These are phyloP conservation scores for Pleoardoris graminearum DNA, from an alignment of 2,329 filamentous ascomycete species.

Conservation along the genomic window DNA sequence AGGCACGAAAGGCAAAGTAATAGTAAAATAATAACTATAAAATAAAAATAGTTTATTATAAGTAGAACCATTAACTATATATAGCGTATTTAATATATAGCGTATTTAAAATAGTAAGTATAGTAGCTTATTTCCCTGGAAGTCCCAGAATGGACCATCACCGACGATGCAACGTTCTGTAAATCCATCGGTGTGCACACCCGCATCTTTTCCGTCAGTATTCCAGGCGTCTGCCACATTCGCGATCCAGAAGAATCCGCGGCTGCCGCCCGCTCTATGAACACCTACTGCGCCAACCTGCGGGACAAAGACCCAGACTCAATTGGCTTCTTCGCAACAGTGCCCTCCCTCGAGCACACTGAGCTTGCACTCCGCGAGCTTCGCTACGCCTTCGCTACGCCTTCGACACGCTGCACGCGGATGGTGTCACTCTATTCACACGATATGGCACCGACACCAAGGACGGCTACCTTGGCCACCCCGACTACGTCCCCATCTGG, in stretches of 20 bases:
- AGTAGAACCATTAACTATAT: too few species aligned
- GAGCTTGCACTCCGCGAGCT: neutral
- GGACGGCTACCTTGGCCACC: constrained; percentile 1
- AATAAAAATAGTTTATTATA: too few species aligned
- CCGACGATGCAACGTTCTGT: neutral
- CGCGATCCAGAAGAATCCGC: neutral
- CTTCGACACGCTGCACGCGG: neutral
- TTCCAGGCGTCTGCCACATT: neutral
- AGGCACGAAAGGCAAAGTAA: neutral
- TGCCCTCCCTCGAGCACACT: neutral
- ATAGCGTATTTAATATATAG: too few species aligned
- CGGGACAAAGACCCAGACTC: neutral
- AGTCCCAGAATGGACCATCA: neutral
- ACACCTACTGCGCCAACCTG: neutral
- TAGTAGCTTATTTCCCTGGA: too few species aligned
- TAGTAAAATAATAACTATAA: too few species aligned
- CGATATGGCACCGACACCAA: constrained; percentile 1
- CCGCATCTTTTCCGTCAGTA: neutral
- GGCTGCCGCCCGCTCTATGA: neutral
- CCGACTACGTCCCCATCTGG: neutral
- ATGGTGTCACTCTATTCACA: neutral
- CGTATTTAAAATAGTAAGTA: too few species aligned
- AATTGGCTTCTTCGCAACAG: constrained; percentile 3
- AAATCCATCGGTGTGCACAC: neutral
- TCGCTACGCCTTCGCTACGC: too few species aligned